A percentile compares a stretch with the other conserved stretches of the same genome.
Evolutionary conservation across 2,329 filamentous ascomycete species (phyloP).

Genomic region (Microdochium nivale): DNA sequence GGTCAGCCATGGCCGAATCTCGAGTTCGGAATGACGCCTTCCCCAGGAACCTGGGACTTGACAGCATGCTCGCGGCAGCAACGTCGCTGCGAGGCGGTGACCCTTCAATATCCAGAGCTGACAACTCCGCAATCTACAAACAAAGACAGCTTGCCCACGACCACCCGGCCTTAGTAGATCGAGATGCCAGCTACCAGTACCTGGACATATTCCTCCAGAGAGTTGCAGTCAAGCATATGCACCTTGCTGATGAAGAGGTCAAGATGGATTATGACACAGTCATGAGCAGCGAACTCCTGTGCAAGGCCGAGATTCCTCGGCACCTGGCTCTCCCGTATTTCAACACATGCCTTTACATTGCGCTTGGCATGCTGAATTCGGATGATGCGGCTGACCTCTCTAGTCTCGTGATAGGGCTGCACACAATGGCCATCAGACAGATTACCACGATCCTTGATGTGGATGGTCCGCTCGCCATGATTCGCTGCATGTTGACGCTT

Average conservation of each 20-base stretch:
- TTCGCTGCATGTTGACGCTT: constrained; percentile 7
- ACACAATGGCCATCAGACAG: constrained; percentile 1
- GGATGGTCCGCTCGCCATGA: background rate
- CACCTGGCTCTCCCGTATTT: background rate
- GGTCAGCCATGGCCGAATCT: constrained; percentile 21
- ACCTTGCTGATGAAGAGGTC: background rate
- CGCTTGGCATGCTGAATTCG: background rate
- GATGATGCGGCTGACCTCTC: background rate
- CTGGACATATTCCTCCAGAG: background rate
- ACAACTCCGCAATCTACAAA: background rate
- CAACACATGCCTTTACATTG: constrained; percentile 1
- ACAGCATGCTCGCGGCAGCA: constrained; percentile 3
- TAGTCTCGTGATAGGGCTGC: background rate
- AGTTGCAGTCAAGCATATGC: background rate
- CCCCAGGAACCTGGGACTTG: constrained; percentile 12
- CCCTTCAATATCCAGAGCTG: background rate
- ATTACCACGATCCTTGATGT: background rate
- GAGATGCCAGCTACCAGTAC: background rate
- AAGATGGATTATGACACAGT: background rate
- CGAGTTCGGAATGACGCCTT: constrained; percentile 10
- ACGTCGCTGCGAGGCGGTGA: constrained; percentile 5
- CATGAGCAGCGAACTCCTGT: background rate
- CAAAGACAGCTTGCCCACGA: background rate
- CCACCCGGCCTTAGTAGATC: background rate
- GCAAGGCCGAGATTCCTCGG: background rate